These are phyloP conservation scores for Lipomyces chichibuensis DNA, from an alignment of 805 yeast species.

Conservation along the genomic window DNA sequence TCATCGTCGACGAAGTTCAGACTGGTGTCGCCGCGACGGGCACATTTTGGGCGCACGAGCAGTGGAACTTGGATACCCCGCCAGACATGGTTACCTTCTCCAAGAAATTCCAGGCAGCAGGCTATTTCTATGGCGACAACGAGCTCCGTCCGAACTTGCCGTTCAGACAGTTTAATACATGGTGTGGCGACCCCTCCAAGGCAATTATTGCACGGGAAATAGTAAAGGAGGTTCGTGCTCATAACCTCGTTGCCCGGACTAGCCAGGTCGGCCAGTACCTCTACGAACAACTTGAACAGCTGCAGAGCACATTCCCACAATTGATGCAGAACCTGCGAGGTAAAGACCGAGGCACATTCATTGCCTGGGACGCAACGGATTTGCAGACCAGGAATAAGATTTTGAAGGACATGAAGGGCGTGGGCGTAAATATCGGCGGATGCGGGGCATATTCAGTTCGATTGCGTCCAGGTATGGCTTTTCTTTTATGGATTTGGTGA, in stretches of 20 bases:
- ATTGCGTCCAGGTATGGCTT: conserved; percentile 63
- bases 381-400: conserved; percentile 63
- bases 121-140: conserved; percentile 77
- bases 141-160: conserved; percentile 72
- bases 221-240: conserved; percentile 62
- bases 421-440: conserved; percentile 81
- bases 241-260: conserved; percentile 61
- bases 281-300: conserved; percentile 55
- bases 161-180: conserved; percentile 90
- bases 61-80: conserved; percentile 71
- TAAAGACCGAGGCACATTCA: conserved; percentile 71
- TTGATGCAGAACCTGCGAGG: conserved; percentile 65
- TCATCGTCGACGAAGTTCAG: conserved; percentile 86
- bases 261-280: conserved; percentile 69
- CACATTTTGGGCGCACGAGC: conserved; percentile 85
- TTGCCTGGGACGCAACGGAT: conserved; percentile 73
- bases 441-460: conserved; percentile 80
- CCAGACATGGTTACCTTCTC: conserved; percentile 87
- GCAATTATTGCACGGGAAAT: conserved; percentile 75
- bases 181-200: conserved; percentile 92
- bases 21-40: conserved; percentile 92
- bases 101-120: conserved; percentile 88
- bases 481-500: neutral
- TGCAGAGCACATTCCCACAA: conserved; percentile 60
- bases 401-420: conserved; percentile 59